Conservation (phyloP, 2,329 filamentous ascomycete species). For the Huntiella abstrusa region DNA sequence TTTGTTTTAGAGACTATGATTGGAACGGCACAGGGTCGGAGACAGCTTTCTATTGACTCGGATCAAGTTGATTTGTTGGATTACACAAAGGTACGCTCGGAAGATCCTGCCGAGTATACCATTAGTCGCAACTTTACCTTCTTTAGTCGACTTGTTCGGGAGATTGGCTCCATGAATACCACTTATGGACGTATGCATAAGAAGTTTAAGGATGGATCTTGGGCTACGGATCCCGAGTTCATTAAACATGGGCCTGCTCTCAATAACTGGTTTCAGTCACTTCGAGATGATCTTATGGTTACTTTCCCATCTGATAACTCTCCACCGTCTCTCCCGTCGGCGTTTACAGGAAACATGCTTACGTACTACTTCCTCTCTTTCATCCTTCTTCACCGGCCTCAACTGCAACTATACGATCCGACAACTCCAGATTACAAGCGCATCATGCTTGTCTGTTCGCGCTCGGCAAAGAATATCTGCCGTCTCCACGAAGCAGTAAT, state of each 20-base stretch:
- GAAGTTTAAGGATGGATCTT: constrained; percentile 44
- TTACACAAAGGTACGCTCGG: constrained; percentile 41
- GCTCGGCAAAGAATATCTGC: constrained; percentile 68
- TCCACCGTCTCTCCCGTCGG: constrained; percentile 66
- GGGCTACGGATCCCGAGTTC: constrained; percentile 73
- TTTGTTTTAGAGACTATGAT: constrained; percentile 83
- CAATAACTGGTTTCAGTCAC: constrained; percentile 52
- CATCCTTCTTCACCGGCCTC: constrained; percentile 75
- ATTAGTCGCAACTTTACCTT: constrained; percentile 73
- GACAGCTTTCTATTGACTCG: constrained; percentile 56
- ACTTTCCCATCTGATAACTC: constrained; percentile 61
- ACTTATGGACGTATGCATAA: constrained; percentile 56
- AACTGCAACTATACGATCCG: constrained; percentile 61
- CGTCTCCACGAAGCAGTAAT: constrained; percentile 71
- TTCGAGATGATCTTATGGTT: constrained; percentile 63
- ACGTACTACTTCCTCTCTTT: constrained; percentile 72
- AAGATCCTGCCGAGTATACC: constrained; percentile 57
- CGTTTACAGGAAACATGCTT: constrained; percentile 78
- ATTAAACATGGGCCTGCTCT: constrained; percentile 62
- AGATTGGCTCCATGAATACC: constrained; percentile 58
- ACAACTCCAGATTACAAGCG: constrained; percentile 62
- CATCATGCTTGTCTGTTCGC: constrained; percentile 73
- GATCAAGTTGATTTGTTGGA: constrained; percentile 60
- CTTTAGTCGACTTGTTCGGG: constrained; percentile 57
- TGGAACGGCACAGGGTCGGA: constrained; percentile 73